These are phyloP conservation scores for Vitis cinerea DNA, from an alignment of 164 flowering plant genomes.

Conservation along the genomic window DNA sequence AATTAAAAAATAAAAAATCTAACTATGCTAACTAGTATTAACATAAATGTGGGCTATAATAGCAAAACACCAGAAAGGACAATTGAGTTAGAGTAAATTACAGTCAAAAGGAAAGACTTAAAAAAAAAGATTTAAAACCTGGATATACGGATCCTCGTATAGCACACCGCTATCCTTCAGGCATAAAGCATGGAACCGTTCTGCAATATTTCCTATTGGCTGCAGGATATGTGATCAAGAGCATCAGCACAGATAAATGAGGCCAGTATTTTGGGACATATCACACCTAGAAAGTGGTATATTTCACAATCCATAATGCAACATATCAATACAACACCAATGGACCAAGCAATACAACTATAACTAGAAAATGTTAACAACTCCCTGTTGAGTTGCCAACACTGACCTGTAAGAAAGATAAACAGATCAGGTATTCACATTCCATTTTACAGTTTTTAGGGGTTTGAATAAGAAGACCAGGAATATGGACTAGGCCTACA, in stretches of 20 bases:
- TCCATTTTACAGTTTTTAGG: no score
- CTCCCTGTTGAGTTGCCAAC: no score
- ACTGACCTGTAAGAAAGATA: no score
- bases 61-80: background rate
- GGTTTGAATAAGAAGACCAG: no score
- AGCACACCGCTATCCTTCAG: slow-evolving; percentile 95
- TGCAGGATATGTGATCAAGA: slow-evolving; percentile 33
- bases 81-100: background rate
- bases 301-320: no score
- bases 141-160: slow-evolving; percentile 90
- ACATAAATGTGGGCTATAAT: background rate
- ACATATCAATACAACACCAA: no score
- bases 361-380: no score
- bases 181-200: slow-evolving; percentile 84
- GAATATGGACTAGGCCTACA: no score
- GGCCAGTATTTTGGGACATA: background rate
- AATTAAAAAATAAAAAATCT: no score
- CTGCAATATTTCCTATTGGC: slow-evolving; percentile 91
- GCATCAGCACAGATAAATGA: background rate
- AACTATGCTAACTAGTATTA: background rate
- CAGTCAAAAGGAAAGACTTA: background rate
- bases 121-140: slow-evolving; percentile 47
- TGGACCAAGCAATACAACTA: no score
- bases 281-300: no score
- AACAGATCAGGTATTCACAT: no score